Evolutionary conservation across 768 basidiomycete species (phyloP), one percentile per base, ranked within the genome.

Genomic region (Hydnomerulius pinastri): DNA sequence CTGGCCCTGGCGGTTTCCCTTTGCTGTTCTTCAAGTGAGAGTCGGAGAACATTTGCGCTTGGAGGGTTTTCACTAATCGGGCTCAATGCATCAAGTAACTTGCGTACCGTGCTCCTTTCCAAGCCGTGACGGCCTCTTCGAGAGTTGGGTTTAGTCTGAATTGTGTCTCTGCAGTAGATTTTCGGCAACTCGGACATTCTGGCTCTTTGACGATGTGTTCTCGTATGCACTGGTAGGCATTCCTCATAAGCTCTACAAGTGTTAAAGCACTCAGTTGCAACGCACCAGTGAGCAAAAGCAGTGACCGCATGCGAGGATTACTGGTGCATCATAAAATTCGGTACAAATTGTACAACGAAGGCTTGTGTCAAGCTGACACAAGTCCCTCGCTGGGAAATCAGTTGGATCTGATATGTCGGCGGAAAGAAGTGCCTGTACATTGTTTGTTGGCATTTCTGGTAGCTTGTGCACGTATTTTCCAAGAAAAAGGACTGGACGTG

Each of bases 211-310:
- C 59, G 24, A 91, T 64, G 4, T 79, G 74, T 18, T 78, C 71
- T 41, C 90, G 76, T 46, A 92, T 81, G 63, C 91, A 93, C 90
- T 92, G 50, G 32, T 28, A 18, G 39, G 41, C 24, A 43, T 28
- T 30, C 45, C 27, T 55, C 43, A 63, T 29, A 27, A 46, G 51
- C 23, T 23, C 9, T 15, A 30, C 10, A 21, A 41, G 36, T 11
- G 41, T 29, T 55, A 29, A 21, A 49, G 17, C 28, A 18, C 18
- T 21, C 20, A n/a, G 10, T 29, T 30, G 35, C 41, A 35, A 62
- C 84, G 58, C 55, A 90, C 88, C 60, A 79, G 63, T 12, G 87
- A 90, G 70, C 91, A 92, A 63, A 92, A 93, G 41, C 82, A 85
- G 60, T 93, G 91, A 1, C 89, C 90, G 61, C 91, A 92, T 5